Evolutionary conservation across 805 yeast genomes (phyloP).

Genomic region (Saccharomycopsis amapae): DNA sequence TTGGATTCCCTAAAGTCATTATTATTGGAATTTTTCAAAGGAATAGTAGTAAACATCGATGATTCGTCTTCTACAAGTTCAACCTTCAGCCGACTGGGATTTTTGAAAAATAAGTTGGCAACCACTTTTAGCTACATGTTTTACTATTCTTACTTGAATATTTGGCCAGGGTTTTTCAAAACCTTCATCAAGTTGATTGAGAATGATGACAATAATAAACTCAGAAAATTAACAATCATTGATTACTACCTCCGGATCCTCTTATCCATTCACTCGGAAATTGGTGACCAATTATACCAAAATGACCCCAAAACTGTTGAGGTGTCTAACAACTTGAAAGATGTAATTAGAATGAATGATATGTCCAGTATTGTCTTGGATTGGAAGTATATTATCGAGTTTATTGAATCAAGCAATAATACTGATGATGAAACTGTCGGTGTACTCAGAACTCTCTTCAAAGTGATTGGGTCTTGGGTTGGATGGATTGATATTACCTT

Average conservation of each 20-base stretch:
- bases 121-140: constrained; percentile 49
- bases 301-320: constrained; percentile 53
- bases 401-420: constrained; percentile 39
- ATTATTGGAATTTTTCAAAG: constrained; percentile 23
- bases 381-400: constrained; percentile 63
- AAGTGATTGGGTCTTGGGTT: constrained; percentile 75
- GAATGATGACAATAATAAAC: constrained; percentile 26
- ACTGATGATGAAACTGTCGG: constrained; percentile 33
- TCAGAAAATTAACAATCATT: constrained; percentile 30
- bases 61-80: constrained; percentile 1
- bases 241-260: constrained; percentile 75
- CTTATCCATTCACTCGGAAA: constrained; percentile 75
- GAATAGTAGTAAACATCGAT: constrained; percentile 13
- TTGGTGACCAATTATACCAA: constrained; percentile 83
- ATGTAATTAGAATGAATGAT: constrained; percentile 70
- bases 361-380: constrained; percentile 54
- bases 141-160: constrained; percentile 37
- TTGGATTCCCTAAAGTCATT: constrained; percentile 22
- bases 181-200: constrained; percentile 39
- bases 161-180: constrained; percentile 45
- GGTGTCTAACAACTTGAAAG: constrained; percentile 70
- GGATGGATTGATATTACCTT: constrained; percentile 87
- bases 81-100: too few relatives aligned
- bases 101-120: constrained; percentile 49
- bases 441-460: constrained; percentile 50